Conservation (phyloP, 441 rosid genomes). For the Jatropha multifida region DNA sequence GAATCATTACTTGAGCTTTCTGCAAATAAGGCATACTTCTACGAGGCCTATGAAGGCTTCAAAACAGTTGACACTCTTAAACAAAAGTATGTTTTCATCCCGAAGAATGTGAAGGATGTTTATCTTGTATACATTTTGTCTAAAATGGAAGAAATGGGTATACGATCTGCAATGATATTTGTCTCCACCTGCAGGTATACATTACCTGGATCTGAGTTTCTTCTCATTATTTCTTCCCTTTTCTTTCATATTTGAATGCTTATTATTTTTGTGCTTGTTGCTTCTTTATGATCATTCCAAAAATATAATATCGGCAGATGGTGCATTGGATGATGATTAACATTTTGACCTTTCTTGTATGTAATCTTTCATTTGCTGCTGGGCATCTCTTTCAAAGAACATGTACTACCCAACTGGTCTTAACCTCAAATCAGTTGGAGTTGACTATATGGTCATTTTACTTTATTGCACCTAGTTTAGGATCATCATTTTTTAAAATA, state of each 20-base stretch:
- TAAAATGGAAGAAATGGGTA: constrained; percentile 78
- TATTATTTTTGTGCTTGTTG: not conserved
- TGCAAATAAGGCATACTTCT: constrained; percentile 85
- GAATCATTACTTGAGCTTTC: constrained; percentile 72
- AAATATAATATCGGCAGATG: not conserved
- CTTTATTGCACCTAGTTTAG: not conserved
- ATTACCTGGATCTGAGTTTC: constrained; percentile 14
- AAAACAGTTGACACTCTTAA: constrained; percentile 85
- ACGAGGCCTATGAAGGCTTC: constrained; percentile 93
- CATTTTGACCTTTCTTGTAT: not conserved
- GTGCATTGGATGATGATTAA: not conserved
- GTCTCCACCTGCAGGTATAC: constrained; percentile 90
- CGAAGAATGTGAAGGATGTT: constrained; percentile 80
- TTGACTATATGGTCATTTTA: not conserved
- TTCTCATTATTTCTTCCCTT: not conserved
- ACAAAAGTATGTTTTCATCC: constrained; percentile 69
- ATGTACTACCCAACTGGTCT: not conserved
- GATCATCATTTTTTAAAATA: not conserved
- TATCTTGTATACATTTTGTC: constrained; percentile 76
- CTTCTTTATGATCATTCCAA: not conserved
- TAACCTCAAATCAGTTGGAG: not conserved
- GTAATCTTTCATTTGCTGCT: not conserved
- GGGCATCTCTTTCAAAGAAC: not conserved
- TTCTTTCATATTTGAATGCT: not conserved
- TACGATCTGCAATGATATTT: constrained; percentile 88